Percentiles rank a stretch among this genome's conserved stretches.
These are phyloP conservation scores for Celoporthe dispersa DNA, from an alignment of 2,329 filamentous ascomycete species.

Conservation along the genomic window DNA sequence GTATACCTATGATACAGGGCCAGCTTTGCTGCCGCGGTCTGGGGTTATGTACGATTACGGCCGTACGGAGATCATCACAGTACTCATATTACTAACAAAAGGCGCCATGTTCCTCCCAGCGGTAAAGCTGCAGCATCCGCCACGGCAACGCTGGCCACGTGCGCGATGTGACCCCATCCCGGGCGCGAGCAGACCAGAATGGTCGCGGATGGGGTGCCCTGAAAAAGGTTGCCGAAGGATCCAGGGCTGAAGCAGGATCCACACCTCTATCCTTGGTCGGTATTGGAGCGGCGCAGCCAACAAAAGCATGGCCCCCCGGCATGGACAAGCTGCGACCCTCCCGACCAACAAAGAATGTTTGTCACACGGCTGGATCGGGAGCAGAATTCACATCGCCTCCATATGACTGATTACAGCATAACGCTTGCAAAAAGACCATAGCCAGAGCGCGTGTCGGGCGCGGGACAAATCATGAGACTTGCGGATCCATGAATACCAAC, in stretches of 20 bases:
- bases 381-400: not conserved
- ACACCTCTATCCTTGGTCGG: not conserved
- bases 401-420: not conserved
- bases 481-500: not conserved
- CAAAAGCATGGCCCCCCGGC: not conserved
- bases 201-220: not conserved
- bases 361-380: not conserved
- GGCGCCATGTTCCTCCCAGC: not conserved
- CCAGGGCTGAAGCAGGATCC: constrained; percentile 5
- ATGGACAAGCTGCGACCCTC: not conserved
- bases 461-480: not conserved
- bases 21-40: not conserved
- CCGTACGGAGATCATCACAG: too few species aligned
- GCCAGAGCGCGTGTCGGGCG: not conserved
- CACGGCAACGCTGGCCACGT: not conserved
- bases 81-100: too few species aligned
- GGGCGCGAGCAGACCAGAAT: not conserved
- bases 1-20: not conserved
- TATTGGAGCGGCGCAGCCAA: constrained; percentile 5
- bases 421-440: not conserved
- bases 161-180: not conserved
- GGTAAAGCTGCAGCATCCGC: not conserved
- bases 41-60: not conserved
- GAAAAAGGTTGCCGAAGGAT: not conserved
- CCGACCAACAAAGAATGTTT: not conserved